phyloP scores from a whole-genome alignment of 139 green algal genomes.

The Haematococcus lacustris region DNA sequence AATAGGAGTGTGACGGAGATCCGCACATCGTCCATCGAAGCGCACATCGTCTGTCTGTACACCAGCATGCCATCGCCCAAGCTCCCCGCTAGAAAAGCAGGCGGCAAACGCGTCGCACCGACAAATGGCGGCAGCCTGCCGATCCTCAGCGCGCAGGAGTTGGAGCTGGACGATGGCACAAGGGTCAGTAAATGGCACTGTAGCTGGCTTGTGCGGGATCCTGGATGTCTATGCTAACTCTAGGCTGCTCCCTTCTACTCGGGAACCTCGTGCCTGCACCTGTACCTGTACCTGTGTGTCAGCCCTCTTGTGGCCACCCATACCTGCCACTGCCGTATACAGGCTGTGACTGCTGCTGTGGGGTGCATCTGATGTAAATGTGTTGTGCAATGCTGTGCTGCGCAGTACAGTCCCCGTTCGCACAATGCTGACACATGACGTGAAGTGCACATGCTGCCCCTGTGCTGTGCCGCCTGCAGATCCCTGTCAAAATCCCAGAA shows the following conservation, averaged over 20 bases:
- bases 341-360: background rate
- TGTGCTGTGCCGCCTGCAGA: slow-evolving; percentile 5
- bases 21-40: too few species aligned
- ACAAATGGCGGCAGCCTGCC: slow-evolving; percentile 8
- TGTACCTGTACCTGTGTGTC: too few species aligned
- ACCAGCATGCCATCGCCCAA: too few species aligned
- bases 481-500: slow-evolving; percentile 36
- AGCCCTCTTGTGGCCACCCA: too few species aligned
- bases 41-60: too few species aligned
- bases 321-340: too few species aligned
- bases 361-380: slow-evolving; percentile 13
- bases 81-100: slow-evolving; percentile 16
- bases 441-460: slow-evolving; percentile 2
- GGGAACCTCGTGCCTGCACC: background rate
- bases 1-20: too few species aligned
- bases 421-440: too few species aligned
- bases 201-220: too few species aligned
- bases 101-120: slow-evolving; percentile 2
- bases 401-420: background rate
- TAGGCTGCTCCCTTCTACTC: too few species aligned
- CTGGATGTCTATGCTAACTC: too few species aligned
- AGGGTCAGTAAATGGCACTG: slow-evolving; percentile 22
- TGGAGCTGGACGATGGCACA: slow-evolving; percentile 41
- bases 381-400: background rate
- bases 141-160: slow-evolving; percentile 20